Evolutionary conservation across 345 rosid species (phyloP).

Genomic region (Eucalyptus cloeziana): DNA sequence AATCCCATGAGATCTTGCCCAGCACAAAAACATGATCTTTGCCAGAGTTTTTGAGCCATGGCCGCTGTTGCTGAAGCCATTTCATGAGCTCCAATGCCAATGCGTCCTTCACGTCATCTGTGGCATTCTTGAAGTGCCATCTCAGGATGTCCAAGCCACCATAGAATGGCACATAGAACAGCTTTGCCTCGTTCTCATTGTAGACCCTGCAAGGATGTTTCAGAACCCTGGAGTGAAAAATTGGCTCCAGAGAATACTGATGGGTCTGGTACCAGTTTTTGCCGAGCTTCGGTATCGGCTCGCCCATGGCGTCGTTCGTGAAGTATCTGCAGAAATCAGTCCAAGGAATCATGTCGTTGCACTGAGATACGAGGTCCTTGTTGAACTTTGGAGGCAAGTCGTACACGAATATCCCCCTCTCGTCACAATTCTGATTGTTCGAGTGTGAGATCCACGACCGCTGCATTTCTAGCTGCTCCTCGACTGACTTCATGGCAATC

Average conservation of each 20-base stretch:
- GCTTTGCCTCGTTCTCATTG: slow-evolving; percentile 46
- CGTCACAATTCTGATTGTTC: slow-evolving; percentile 21
- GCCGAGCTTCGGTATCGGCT: slow-evolving; percentile 48
- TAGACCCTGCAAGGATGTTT: slow-evolving; percentile 80
- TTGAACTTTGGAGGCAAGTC: slow-evolving; percentile 75
- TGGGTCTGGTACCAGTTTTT: slow-evolving; percentile 56
- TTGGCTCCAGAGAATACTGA: slow-evolving; percentile 70
- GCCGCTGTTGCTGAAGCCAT: slow-evolving; percentile 48
- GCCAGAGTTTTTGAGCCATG: slow-evolving; percentile 50
- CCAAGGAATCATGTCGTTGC: slow-evolving; percentile 81
- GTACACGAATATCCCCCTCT: slow-evolving; percentile 54
- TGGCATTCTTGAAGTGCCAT: slow-evolving; percentile 88
- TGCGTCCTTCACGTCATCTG: slow-evolving; percentile 52
- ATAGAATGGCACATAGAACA: slow-evolving; percentile 74
- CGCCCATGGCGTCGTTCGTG: slow-evolving; percentile 49
- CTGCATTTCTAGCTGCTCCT: slow-evolving; percentile 38
- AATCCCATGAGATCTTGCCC: slow-evolving; percentile 89
- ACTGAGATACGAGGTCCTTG: slow-evolving; percentile 61
- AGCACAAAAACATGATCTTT: slow-evolving; percentile 85
- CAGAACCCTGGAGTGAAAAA: slow-evolving; percentile 58
- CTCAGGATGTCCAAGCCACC: slow-evolving; percentile 75
- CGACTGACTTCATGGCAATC: slow-evolving; percentile 19
- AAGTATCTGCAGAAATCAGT: slow-evolving; percentile 42
- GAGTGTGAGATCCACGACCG: slow-evolving; percentile 40
- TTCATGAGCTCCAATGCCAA: slow-evolving; percentile 42